Evolutionary conservation across 2,329 filamentous ascomycete genomes (phyloP).

Genomic region (Fusarium multiceps): DNA sequence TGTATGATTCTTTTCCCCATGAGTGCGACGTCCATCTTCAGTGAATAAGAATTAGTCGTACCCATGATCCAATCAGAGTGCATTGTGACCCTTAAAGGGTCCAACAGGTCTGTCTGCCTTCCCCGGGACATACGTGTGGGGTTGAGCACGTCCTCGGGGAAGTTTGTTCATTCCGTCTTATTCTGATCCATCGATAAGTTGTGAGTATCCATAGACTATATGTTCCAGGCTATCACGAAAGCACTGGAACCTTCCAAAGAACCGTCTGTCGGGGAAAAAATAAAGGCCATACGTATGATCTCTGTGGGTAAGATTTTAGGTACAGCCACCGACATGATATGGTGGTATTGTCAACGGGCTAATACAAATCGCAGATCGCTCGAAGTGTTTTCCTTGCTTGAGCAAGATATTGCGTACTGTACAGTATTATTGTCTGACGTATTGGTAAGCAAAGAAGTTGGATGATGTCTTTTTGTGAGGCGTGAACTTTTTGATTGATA

Average conservation of each 20-base stretch:
- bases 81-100: constrained; percentile 1
- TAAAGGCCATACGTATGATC: constrained; percentile 1
- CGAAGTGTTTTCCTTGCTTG: constrained; percentile 8
- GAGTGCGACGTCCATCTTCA: background rate
- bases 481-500: background rate
- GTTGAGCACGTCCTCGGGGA: constrained; percentile 12
- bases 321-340: constrained; percentile 25
- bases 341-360: constrained; percentile 4
- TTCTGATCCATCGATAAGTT: constrained; percentile 2
- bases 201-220: background rate
- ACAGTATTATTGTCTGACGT: constrained; percentile 14
- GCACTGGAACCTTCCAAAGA: constrained; percentile 40
- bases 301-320: constrained; percentile 37
- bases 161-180: background rate
- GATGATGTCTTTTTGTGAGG: constrained; percentile 1
- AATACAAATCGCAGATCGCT: constrained; percentile 35
- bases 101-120: constrained; percentile 1
- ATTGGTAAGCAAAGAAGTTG: constrained; percentile 39
- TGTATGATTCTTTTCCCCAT: background rate
- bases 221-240: constrained; percentile 20
- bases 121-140: constrained; percentile 6
- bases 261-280: constrained; percentile 7
- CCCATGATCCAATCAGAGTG: background rate
- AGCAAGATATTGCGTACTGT: constrained; percentile 2
- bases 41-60: background rate